These are phyloP conservation scores for Leccinum barrowsii DNA, from an alignment of 768 basidiomycete genomes.

Conservation along the genomic window DNA sequence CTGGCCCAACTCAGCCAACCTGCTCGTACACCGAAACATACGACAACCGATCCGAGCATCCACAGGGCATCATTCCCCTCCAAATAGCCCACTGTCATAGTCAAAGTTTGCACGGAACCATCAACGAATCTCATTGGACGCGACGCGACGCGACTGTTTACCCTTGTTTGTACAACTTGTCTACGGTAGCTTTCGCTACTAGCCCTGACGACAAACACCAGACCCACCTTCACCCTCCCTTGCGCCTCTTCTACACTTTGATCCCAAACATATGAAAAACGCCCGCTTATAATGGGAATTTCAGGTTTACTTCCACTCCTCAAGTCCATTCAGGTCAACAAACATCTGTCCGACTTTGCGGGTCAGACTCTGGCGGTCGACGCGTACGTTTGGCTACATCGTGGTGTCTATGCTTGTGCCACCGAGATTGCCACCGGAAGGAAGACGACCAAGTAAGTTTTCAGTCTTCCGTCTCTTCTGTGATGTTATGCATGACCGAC, in stretches of 20 bases:
- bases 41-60: too few relatives aligned
- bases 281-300: constrained; percentile 71
- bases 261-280: not conserved
- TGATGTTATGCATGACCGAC: not conserved
- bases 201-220: not conserved
- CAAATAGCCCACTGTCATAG: not conserved
- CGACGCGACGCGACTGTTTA: constrained; percentile 33
- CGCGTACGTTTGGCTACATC: constrained; percentile 92
- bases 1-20: too few relatives aligned
- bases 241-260: constrained; percentile 5
- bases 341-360: constrained; percentile 74
- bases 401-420: constrained; percentile 87
- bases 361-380: constrained; percentile 90
- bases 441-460: constrained; percentile 73
- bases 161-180: constrained; percentile 19
- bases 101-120: not conserved
- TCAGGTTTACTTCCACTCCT: constrained; percentile 85
- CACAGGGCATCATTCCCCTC: too few relatives aligned
- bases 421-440: constrained; percentile 86
- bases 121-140: constrained; percentile 11
- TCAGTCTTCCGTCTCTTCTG: not conserved
- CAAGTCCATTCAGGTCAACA: constrained; percentile 80
- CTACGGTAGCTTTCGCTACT: not conserved
- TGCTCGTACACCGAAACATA: too few relatives aligned
- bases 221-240: not conserved